Evolutionary conservation across 345 rosid genomes (phyloP), one percentile per base, ranked within the genome.

Genomic region (Eucalyptus curtisii): DNA sequence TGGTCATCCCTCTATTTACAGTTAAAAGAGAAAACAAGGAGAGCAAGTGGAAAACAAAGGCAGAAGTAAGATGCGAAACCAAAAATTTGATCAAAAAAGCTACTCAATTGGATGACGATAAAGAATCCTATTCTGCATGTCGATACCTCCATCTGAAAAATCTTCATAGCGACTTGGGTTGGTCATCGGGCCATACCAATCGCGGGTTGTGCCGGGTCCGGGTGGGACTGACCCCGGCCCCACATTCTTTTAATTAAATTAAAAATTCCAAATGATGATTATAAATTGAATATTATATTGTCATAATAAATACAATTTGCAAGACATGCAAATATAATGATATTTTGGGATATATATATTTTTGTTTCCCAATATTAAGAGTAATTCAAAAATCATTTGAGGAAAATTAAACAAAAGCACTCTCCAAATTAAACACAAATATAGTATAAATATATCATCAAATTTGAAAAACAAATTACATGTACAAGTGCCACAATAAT

Each of bases 211-310:
- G 25, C 4, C 5, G 25, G 25, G 81, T 71, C 13, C 4, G 5
- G 14, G 5, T 11, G n/a, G 5, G 6, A 7, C 3, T 15, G 5
- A 33, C 10, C 40, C 1, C 3, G 2, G 31, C n/a, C 66, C 59
- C 24, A 33, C 22, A 68, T 31, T 68, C 13, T 68, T 19, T 33
- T 33, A 33, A 37, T 76, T 71, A 10, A 71, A 71, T 37, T 20
- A 2, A 10, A 19, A 37, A 37, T 71, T 20, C 14, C 3, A 71
- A 71, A 71, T 19, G 13, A 37, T 37, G 22, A 17, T 71, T 71
- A 37, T 19, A 19, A 71, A 37, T 37, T 71, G 81, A 71, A 71
- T 33, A 19, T 17, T 33, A 33, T 7, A 37, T 37, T 5, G 13
- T 33, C 25, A 9, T 5, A 33, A 33, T 71, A 33, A 16, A 68